phyloP scores from a whole-genome alignment of 352 stramenopile genomes.

The Pythium volutum region DNA sequence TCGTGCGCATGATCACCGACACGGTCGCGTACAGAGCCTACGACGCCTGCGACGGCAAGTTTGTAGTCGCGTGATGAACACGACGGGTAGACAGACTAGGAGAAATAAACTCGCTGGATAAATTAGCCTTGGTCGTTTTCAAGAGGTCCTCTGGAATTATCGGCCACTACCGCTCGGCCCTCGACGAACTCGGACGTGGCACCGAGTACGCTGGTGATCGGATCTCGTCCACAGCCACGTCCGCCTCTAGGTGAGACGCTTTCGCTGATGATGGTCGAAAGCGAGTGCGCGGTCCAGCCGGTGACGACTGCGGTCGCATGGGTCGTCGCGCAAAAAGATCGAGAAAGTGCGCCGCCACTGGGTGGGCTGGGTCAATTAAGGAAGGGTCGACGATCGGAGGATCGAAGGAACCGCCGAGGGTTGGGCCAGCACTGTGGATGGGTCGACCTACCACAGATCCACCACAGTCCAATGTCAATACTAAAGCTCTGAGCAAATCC shows the following conservation, averaged over 20 bases:
- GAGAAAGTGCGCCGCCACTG: slow-evolving; percentile 5
- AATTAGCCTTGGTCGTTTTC: too few species aligned
- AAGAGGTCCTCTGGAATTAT: not conserved
- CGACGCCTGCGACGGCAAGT: slow-evolving; percentile 46
- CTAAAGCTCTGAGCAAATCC: not conserved
- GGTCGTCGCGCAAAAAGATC: slow-evolving; percentile 23
- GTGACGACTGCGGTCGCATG: slow-evolving; percentile 48
- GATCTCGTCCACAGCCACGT: not conserved
- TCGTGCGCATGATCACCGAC: slow-evolving; percentile 58
- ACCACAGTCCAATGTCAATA: not conserved
- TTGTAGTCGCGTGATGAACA: slow-evolving; percentile 14
- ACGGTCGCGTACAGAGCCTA: slow-evolving; percentile 55
- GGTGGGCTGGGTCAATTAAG: not conserved
- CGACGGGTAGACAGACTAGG: too few species aligned
- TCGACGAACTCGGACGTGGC: not conserved
- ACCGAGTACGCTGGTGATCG: not conserved
- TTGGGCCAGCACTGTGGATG: slow-evolving; percentile 20
- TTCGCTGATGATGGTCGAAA: slow-evolving; percentile 1
- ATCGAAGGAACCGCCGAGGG: not conserved
- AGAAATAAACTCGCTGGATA: too few species aligned
- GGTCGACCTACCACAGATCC: slow-evolving; percentile 11
- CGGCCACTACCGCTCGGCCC: not conserved
- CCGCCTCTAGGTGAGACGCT: not conserved
- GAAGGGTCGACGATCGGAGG: not conserved
- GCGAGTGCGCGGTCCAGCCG: slow-evolving; percentile 18